These are phyloP conservation scores for Podila minutissima DNA, from an alignment of 192 early-diverging fungal genomes.

Conservation along the genomic window DNA sequence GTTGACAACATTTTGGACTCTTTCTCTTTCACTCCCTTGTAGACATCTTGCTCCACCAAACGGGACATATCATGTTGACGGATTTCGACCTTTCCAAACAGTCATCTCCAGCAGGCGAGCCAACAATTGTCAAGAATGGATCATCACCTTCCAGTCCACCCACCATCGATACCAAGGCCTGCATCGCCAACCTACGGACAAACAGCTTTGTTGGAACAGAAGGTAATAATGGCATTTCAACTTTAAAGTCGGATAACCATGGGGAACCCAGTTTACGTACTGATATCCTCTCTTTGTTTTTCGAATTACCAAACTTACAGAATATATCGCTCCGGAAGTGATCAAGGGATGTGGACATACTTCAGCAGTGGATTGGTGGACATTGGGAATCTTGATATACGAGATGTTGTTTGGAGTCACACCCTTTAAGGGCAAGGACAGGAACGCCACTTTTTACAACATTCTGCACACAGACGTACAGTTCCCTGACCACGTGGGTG, in stretches of 20 bases:
- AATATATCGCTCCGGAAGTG: constrained; percentile 63
- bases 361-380: constrained; percentile 99
- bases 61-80: constrained; percentile 95
- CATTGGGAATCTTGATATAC: constrained; percentile 96
- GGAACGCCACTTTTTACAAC: constrained; percentile 92
- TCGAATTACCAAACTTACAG: constrained; percentile 5
- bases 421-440: constrained; percentile 94
- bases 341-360: constrained; percentile 98
- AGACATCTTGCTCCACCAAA: constrained; percentile 93
- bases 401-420: constrained; percentile 99
- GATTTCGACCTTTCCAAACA: constrained; percentile 99
- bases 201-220: constrained; percentile 99
- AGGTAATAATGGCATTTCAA: constrained; percentile 46
- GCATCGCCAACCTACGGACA: constrained; percentile 87
- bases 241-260: not conserved
- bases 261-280: not conserved
- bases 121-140: constrained; percentile 71
- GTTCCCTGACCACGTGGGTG: constrained; percentile 68
- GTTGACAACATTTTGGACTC: constrained; percentile 11
- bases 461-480: constrained; percentile 86
- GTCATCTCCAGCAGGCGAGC: constrained; percentile 81
- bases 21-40: not conserved
- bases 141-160: constrained; percentile 66
- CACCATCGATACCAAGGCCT: constrained; percentile 89
- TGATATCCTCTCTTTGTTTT: not conserved